Percentiles rank a stretch among this genome's conserved stretches.
Evolutionary conservation across 2,329 filamentous ascomycete species (phyloP).

Genomic region (Cyphellophora attinorum): DNA sequence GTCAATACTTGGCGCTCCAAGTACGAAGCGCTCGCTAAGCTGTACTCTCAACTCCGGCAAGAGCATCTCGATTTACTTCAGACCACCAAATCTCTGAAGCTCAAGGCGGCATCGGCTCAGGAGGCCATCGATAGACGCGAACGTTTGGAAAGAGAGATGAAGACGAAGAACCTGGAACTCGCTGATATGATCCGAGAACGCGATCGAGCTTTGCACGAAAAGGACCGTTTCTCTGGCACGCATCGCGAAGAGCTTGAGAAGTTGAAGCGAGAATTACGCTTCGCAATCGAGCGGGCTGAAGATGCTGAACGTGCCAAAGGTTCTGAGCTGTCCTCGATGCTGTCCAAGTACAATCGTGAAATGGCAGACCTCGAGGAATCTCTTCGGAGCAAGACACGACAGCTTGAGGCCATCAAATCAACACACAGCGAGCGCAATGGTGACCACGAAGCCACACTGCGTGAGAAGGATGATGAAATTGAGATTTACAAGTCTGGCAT

Average conservation of each 20-base stretch:
- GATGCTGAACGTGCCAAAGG: conserved; percentile 89
- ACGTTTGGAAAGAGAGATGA: conserved; percentile 93
- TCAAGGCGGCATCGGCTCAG: conserved; percentile 93
- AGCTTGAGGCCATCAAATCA: conserved; percentile 72
- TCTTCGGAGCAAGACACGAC: conserved; percentile 72
- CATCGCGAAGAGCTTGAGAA: conserved; percentile 94
- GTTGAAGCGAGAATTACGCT: conserved; percentile 81
- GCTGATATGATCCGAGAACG: conserved; percentile 98
- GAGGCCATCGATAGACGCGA: conserved; percentile 92
- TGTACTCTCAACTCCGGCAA: conserved; percentile 90
- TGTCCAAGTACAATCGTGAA: conserved; percentile 92
- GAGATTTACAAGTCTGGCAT: conserved; percentile 97
- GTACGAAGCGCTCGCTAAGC: conserved; percentile 90
- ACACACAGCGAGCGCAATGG: conserved; percentile 71
- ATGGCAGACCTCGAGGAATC: conserved; percentile 95
- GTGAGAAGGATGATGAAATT: conserved; percentile 94
- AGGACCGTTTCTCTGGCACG: conserved; percentile 73
- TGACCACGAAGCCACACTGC: conserved; percentile 74
- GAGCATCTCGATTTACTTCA: conserved; percentile 92
- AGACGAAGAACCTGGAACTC: conserved; percentile 98
- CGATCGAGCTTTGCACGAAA: conserved; percentile 85
- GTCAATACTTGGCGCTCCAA: conserved; percentile 96
- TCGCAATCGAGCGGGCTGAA: conserved; percentile 85
- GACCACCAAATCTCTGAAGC: conserved; percentile 90
- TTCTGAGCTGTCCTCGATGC: conserved; percentile 86